Percentiles rank a stretch among this genome's conserved stretches.
Conservation (phyloP, 2,329 filamentous ascomycete genomes). For the Lecanosticta acicola region DNA sequence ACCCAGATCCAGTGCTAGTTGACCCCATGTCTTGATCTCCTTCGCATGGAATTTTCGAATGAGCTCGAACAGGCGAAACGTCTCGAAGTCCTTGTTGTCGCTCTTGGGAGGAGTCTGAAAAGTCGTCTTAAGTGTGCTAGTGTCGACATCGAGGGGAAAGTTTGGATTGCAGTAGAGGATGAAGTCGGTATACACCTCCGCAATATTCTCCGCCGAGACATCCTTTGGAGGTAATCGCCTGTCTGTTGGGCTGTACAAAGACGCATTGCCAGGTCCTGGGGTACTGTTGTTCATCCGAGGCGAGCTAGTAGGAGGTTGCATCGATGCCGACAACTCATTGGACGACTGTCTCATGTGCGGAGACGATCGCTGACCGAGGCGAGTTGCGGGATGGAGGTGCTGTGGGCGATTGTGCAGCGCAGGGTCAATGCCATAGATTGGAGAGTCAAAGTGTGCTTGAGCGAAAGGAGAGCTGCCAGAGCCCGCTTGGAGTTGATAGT, state of each 20-base stretch:
- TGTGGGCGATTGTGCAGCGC: conserved; percentile 19
- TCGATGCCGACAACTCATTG: conserved; percentile 14
- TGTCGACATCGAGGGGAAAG: conserved; percentile 64
- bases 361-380: conserved; percentile 2
- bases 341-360: conserved; percentile 14
- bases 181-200: conserved; percentile 77
- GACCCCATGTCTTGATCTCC: conserved; percentile 89
- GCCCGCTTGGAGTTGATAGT: conserved; percentile 19
- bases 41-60: conserved; percentile 72
- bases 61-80: conserved; percentile 69
- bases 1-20: conserved; percentile 78
- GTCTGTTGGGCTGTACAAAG: conserved; percentile 39
- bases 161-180: conserved; percentile 88
- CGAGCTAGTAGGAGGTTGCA: conserved; percentile 23
- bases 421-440: conserved; percentile 25
- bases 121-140: conserved; percentile 63
- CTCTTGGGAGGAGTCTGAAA: conserved; percentile 79
- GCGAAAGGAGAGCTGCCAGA: conserved; percentile 19
- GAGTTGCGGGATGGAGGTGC: conserved; percentile 14
- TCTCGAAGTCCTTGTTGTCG: conserved; percentile 79
- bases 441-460: conserved; percentile 18
- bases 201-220: conserved; percentile 65
- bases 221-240: conserved; percentile 59
- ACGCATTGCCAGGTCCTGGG: conserved; percentile 6
- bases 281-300: conserved; percentile 17